Conservation (phyloP, 495 filamentous ascomycete genomes). For the Eremomyces bilateralis region DNA sequence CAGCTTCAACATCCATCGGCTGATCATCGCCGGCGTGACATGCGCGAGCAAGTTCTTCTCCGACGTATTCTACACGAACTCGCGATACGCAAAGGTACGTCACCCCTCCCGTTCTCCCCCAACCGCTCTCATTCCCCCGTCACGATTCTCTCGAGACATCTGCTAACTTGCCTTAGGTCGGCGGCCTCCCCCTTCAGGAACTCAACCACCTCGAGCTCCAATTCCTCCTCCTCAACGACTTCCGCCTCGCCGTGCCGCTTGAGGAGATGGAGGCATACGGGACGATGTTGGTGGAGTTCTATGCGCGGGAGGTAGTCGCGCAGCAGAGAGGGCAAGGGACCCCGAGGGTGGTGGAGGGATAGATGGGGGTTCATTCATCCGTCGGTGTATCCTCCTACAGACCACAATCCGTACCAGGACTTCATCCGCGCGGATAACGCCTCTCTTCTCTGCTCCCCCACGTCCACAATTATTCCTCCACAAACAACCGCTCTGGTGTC, state of each 20-base stretch:
- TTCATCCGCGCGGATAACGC: too few species aligned
- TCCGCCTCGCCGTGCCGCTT: slow-evolving; percentile 79
- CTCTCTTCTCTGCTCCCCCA: too few species aligned
- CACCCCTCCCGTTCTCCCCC: too few species aligned
- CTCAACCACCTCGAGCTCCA: slow-evolving; percentile 94
- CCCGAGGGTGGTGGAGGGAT: too few species aligned
- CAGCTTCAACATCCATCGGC: slow-evolving; percentile 94
- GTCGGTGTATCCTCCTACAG: too few species aligned
- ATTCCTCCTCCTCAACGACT: slow-evolving; percentile 91
- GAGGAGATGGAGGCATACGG: slow-evolving; percentile 95
- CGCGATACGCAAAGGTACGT: slow-evolving; percentile 89
- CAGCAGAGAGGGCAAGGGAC: too few species aligned
- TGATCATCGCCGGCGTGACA: slow-evolving; percentile 94
- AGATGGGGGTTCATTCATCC: too few species aligned
- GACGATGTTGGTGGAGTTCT: slow-evolving; percentile 98
- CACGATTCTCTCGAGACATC: too few species aligned
- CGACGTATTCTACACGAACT: slow-evolving; percentile 98
- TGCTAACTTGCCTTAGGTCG: slow-evolving; percentile 38
- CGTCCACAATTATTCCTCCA: too few species aligned
- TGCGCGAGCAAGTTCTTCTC: slow-evolving; percentile 99
- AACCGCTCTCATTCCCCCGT: too few species aligned
- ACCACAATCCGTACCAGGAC: too few species aligned
- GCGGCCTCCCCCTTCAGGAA: slow-evolving; percentile 84
- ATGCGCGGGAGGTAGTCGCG: slow-evolving; percentile 71
- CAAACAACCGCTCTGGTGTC: too few species aligned